Evolutionary conservation across 805 yeast species (phyloP).

Genomic region (Wickerhamomyces hampshirensis): DNA sequence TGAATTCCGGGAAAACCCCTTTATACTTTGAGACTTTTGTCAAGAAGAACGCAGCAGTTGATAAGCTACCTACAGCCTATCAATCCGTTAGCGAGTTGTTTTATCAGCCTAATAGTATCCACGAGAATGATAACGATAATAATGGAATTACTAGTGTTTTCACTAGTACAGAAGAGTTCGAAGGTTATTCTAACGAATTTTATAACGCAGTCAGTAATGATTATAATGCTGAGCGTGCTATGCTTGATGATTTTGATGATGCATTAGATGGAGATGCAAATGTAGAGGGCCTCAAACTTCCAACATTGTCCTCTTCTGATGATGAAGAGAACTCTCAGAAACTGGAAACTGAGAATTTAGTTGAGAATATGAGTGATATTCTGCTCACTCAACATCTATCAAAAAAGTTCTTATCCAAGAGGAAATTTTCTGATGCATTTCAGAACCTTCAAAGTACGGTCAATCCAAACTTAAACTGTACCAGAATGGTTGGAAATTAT

Average conservation of each 20-base stretch:
- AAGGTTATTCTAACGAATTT: background rate
- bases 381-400: slow-evolving; percentile 10
- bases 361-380: slow-evolving; percentile 7
- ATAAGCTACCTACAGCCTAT: slow-evolving; percentile 28
- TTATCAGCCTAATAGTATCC: slow-evolving; percentile 21
- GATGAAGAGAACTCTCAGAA: background rate
- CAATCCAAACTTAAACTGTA: background rate
- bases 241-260: slow-evolving; percentile 3
- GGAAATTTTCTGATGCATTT: slow-evolving; percentile 8
- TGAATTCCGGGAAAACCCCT: slow-evolving; percentile 8
- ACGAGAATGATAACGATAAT: slow-evolving; percentile 6
- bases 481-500: background rate
- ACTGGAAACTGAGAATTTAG: slow-evolving; percentile 1
- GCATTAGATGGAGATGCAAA: slow-evolving; percentile 3
- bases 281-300: background rate
- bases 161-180: slow-evolving; percentile 5
- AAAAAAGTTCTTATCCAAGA: slow-evolving; percentile 4
- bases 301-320: background rate
- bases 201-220: background rate
- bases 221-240: slow-evolving; percentile 5
- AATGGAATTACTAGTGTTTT: slow-evolving; percentile 6
- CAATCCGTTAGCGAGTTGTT: slow-evolving; percentile 27
- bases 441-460: background rate
- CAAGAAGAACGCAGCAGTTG: slow-evolving; percentile 19
- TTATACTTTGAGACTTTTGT: slow-evolving; percentile 19